A percentile compares a stretch with the other conserved stretches of the same genome.
Conservation (phyloP, 2,329 filamentous ascomycete genomes). For the Cercospora canescens region DNA sequence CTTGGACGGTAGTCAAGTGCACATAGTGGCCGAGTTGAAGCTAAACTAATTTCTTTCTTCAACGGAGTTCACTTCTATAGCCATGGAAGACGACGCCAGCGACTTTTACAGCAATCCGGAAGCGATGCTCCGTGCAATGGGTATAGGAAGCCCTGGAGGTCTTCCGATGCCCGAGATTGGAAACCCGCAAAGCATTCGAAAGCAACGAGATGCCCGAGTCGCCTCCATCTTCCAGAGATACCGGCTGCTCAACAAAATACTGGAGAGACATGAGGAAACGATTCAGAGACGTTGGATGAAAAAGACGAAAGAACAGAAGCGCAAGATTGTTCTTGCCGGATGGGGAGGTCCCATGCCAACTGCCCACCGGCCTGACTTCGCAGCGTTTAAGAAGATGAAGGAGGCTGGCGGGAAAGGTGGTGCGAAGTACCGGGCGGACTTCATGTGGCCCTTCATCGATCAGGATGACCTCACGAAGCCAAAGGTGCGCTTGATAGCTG, state of each 20-base stretch:
- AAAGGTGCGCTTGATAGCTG: neutral
- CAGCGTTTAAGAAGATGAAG: neutral
- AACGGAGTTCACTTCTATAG: too few species aligned
- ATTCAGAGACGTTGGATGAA: constrained; percentile 18
- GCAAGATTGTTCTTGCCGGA: constrained; percentile 5
- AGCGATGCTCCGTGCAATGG: neutral
- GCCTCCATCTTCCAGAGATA: constrained; percentile 12
- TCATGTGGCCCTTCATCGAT: constrained; percentile 7
- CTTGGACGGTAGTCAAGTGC: too few species aligned
- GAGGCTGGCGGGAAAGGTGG: neutral
- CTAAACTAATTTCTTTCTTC: too few species aligned
- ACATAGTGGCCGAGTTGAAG: too few species aligned
- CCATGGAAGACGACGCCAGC: neutral
- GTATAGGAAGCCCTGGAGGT: neutral
- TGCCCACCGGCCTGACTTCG: constrained; percentile 14
- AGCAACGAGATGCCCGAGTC: neutral
- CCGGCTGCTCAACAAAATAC: neutral
- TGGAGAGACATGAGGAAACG: constrained; percentile 10
- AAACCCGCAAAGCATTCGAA: neutral
- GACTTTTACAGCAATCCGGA: neutral
- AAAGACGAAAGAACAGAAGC: constrained; percentile 17
- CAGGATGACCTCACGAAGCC: constrained; percentile 3
- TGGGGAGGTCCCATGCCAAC: constrained; percentile 6
- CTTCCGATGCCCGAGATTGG: neutral
- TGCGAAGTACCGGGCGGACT: neutral